Percentiles rank a stretch among this genome's conserved stretches.
These are phyloP conservation scores for Mortierella hygrophila DNA, from an alignment of 192 early-diverging fungal species.

Conservation along the genomic window DNA sequence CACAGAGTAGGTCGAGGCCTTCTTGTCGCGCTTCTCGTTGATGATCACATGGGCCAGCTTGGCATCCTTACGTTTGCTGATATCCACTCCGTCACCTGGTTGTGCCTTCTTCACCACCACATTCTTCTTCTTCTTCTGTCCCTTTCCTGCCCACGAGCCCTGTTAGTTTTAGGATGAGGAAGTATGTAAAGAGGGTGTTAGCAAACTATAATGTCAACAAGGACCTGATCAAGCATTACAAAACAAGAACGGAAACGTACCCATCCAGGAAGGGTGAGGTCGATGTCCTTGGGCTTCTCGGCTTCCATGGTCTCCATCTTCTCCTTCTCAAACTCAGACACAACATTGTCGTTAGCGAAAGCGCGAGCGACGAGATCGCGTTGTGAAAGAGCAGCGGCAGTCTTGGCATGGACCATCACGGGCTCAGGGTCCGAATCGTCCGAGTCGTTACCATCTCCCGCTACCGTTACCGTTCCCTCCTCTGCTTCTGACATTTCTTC, in stretches of 20 bases:
- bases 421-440: constrained; percentile 45
- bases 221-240: not conserved
- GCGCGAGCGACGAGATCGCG: constrained; percentile 92
- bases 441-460: constrained; percentile 41
- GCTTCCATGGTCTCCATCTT: constrained; percentile 77
- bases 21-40: constrained; percentile 88
- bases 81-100: constrained; percentile 70
- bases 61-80: constrained; percentile 76
- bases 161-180: constrained; percentile 18
- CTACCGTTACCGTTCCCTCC: constrained; percentile 37
- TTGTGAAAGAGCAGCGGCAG: constrained; percentile 72
- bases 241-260: constrained; percentile 28
- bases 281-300: constrained; percentile 84
- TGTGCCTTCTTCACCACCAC: constrained; percentile 61
- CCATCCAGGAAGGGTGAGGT: constrained; percentile 95
- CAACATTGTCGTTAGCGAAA: constrained; percentile 94
- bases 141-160: constrained; percentile 84
- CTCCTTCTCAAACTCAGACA: constrained; percentile 90
- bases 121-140: constrained; percentile 65
- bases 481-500: constrained; percentile 31
- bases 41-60: constrained; percentile 92
- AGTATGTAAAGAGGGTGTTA: not conserved
- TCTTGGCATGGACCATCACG: constrained; percentile 70
- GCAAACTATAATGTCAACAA: not conserved
- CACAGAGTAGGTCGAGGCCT: constrained; percentile 82